Conservation (phyloP, 768 basidiomycete genomes). For the Pleurotus djamor region DNA sequence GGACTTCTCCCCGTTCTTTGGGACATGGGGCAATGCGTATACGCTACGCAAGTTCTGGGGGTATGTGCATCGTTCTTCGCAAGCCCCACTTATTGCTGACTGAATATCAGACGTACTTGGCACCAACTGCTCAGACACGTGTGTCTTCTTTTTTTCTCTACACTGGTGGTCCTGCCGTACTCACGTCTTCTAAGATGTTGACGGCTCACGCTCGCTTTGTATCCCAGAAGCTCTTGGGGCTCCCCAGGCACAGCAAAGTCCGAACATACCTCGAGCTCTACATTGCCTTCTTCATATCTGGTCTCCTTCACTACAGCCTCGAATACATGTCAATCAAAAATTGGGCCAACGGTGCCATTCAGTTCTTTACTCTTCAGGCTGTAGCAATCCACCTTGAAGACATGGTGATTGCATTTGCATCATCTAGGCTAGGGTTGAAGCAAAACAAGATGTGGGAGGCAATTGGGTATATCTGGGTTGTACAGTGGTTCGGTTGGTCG, state of each 20-base stretch:
- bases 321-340: conserved; percentile 16
- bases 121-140: conserved; percentile 27
- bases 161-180: too few species aligned
- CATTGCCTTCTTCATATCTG: conserved; percentile 27
- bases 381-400: conserved; percentile 28
- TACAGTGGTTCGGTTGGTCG: conserved; percentile 11
- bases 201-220: not conserved
- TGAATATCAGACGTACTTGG: conserved; percentile 21
- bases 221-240: conserved; percentile 11
- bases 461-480: conserved; percentile 14
- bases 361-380: conserved; percentile 25
- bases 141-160: not conserved
- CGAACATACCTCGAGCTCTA: conserved; percentile 26
- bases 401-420: conserved; percentile 14
- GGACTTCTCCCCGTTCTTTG: conserved; percentile 25
- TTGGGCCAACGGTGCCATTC: conserved; percentile 10
- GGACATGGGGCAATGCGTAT: conserved; percentile 22
- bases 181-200: not conserved
- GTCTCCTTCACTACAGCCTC: conserved; percentile 20
- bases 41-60: conserved; percentile 30
- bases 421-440: not conserved
- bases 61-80: conserved; percentile 11
- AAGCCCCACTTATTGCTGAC: not conserved
- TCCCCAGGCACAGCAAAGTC: conserved; percentile 15
- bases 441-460: not conserved